Percentiles rank a stretch among this genome's conserved stretches.
Evolutionary conservation across 345 rosid species (phyloP).

Genomic region (Rhodamnia rubescens): DNA sequence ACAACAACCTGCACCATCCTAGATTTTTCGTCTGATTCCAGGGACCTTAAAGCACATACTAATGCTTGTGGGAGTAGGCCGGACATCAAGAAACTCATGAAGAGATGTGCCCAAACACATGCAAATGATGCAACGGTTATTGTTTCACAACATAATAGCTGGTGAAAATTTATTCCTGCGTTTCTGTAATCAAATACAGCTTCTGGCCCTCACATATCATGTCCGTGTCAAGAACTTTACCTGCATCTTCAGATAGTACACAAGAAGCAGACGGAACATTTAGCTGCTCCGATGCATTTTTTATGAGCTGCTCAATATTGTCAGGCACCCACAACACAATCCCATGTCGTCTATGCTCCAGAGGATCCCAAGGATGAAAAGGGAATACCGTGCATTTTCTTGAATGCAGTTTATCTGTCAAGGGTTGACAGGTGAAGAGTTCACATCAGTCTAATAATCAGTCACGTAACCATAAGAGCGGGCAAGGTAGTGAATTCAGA

Average conservation of each 20-base stretch:
- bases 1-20: background rate
- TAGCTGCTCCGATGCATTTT: slow-evolving; percentile 39
- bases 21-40: background rate
- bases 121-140: background rate
- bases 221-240: slow-evolving; percentile 52
- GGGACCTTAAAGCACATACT: background rate
- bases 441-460: background rate
- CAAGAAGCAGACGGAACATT: slow-evolving; percentile 19
- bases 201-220: slow-evolving; percentile 68
- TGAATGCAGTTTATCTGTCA: slow-evolving; percentile 25
- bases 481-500: background rate
- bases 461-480: background rate
- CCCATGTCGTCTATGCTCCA: slow-evolving; percentile 44
- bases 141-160: background rate
- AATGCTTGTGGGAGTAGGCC: background rate
- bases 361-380: slow-evolving; percentile 44
- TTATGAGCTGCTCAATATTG: slow-evolving; percentile 42
- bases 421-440: background rate
- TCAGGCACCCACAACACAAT: slow-evolving; percentile 60
- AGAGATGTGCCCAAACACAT: background rate
- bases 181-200: slow-evolving; percentile 44
- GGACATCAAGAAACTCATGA: background rate
- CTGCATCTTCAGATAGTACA: slow-evolving; percentile 59
- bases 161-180: background rate
- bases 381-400: slow-evolving; percentile 74